Percentiles rank a stretch among this genome's conserved stretches.
Conservation (phyloP, 106 monocot genomes). For the Chionographis japonica region DNA sequence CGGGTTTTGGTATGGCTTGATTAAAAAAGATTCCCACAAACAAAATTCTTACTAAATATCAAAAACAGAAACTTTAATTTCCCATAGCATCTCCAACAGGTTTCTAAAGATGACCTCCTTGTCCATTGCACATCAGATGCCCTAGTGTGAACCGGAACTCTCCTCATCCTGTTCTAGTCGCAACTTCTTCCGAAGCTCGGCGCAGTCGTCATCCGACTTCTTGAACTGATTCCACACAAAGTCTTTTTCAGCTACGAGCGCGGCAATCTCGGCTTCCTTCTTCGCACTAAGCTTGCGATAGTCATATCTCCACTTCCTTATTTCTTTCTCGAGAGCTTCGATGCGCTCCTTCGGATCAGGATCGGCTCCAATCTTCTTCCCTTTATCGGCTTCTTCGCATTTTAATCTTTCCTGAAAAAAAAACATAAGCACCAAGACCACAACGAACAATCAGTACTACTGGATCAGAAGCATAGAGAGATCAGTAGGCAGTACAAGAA, state of each 20-base stretch:
- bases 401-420: constrained; percentile 20
- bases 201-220: constrained; percentile 59
- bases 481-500: not conserved
- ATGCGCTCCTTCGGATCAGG: not conserved
- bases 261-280: constrained; percentile 57
- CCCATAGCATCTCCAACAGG: too few relatives aligned
- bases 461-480: not conserved
- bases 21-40: too few relatives aligned
- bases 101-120: too few relatives aligned
- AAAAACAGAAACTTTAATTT: too few relatives aligned
- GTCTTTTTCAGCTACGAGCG: constrained; percentile 72
- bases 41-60: too few relatives aligned
- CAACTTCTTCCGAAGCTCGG: too few relatives aligned
- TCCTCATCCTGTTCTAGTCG: too few relatives aligned
- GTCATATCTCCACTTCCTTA: constrained; percentile 48
- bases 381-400: constrained; percentile 11
- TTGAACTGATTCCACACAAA: constrained; percentile 83
- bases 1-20: too few relatives aligned
- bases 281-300: constrained; percentile 32
- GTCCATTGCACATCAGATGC: too few relatives aligned
- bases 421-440: not conserved
- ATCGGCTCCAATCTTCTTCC: not conserved
- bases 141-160: too few relatives aligned
- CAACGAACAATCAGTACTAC: not conserved
- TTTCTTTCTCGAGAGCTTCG: constrained; percentile 20